Base-by-base conservation (phyloP, 148 eudicot genomes). In the Rhododendron henanense region DNA sequence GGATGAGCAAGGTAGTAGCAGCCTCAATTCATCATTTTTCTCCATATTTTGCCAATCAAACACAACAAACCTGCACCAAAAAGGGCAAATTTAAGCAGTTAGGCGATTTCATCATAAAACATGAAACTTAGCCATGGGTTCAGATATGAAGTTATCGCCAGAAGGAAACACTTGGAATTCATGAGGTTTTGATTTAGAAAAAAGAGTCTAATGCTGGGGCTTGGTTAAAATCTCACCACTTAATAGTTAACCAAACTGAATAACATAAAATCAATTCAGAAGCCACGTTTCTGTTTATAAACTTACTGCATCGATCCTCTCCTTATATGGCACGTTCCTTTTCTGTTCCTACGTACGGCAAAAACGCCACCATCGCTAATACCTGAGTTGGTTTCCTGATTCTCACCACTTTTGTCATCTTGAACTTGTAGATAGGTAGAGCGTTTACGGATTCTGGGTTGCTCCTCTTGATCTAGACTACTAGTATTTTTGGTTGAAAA, bases 281-380 rank as follows among this genome's bases (percentile, higher is more conserved):
- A 81, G 41, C 48, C 84, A 81, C 19, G 35, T 74, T 74, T 74
- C 44, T 35, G 8, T 33, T 74, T n/a, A 35, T 23, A 28, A 79
- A 87, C 92, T 91, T 91, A 91, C 92, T 5, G 90, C 91, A 75
- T 91, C 28, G 28, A 28, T 28, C 92, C 39, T 91, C 92, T 44
- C 86, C 85, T 14, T 86, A 87, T 82, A 91, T 86, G 53, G 82
- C 77, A 33, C 87, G 84, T 82, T 89, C 90, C 44, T 85, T 85
- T 41, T 82, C 81, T 23, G 85, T 84, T 86, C 86, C 91, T 41
- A 75, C 81, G 16, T 28, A 28, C 31, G 31, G 86, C 83, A 83
- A 79, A 37, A 63, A 75, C 28, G 10, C 83, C 90, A 82, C 76
- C 81, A 82, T 84, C 85, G 61, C 80, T 74, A 81, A 87, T 45